phyloP scores from a whole-genome alignment of 352 stramenopile species.

The Globisporangium paddicum region DNA sequence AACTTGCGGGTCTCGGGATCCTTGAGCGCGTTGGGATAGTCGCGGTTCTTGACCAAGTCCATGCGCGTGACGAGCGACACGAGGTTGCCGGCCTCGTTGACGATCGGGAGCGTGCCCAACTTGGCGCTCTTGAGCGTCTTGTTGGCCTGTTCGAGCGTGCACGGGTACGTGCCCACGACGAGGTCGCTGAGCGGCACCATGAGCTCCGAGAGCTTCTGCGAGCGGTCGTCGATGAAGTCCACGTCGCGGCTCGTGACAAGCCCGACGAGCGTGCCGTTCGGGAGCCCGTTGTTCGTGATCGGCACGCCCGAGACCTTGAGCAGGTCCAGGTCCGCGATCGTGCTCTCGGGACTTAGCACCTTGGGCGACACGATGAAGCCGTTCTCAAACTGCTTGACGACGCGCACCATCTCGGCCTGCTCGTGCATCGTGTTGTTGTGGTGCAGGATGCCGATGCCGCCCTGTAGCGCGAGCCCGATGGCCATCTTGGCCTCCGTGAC shows the following conservation, averaged over 20 bases:
- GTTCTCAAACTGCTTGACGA: slow-evolving; percentile 98
- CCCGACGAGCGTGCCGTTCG: slow-evolving; percentile 94
- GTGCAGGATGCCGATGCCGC: slow-evolving; percentile 98
- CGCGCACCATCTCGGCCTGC: slow-evolving; percentile 88
- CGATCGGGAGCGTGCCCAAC: slow-evolving; percentile 98
- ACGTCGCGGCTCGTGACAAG: slow-evolving; percentile 98
- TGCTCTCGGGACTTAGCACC: slow-evolving; percentile 90
- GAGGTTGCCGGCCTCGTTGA: slow-evolving; percentile 94
- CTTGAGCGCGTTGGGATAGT: slow-evolving; percentile 94
- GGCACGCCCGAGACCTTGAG: slow-evolving; percentile 97
- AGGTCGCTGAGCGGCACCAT: slow-evolving; percentile 83
- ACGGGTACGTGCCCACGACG: slow-evolving; percentile 89
- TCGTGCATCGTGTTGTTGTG: slow-evolving; percentile 96
- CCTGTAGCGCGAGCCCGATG: slow-evolving; percentile 97
- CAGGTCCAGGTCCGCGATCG: slow-evolving; percentile 90
- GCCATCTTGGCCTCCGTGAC: slow-evolving; percentile 98
- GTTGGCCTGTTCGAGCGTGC: slow-evolving; percentile 94
- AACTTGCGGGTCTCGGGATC: slow-evolving; percentile 93
- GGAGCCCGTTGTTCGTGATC: slow-evolving; percentile 95
- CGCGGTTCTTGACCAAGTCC: slow-evolving; percentile 95
- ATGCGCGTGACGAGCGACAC: slow-evolving; percentile 96
- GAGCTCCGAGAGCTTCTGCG: slow-evolving; percentile 49
- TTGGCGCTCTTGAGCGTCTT: slow-evolving; percentile 95
- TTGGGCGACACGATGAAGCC: slow-evolving; percentile 98
- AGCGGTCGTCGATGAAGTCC: slow-evolving; percentile 94